A percentile compares a stretch with the other conserved stretches of the same genome.
Evolutionary conservation across 2,329 filamentous ascomycete genomes (phyloP).

Genomic region (Corniculantispora saksenae): DNA sequence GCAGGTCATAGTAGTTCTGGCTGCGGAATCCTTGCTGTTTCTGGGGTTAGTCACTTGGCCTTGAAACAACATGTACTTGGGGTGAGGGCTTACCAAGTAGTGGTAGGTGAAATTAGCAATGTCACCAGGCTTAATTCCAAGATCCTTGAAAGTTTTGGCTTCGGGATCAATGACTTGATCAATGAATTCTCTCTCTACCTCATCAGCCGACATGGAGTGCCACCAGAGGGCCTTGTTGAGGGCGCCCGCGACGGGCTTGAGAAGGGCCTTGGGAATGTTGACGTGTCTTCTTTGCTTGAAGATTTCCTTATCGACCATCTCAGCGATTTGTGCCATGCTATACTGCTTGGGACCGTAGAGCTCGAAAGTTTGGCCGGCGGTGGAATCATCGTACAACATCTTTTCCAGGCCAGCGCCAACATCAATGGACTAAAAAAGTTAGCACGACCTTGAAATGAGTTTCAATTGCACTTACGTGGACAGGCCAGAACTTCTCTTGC

Average conservation of each 20-base stretch:
- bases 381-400: constrained; percentile 89
- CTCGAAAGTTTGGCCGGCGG: constrained; percentile 88
- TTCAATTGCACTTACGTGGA: constrained; percentile 66
- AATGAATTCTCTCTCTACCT: constrained; percentile 89
- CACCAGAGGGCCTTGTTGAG: constrained; percentile 89
- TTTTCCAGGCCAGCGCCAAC: constrained; percentile 84
- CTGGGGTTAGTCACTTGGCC: constrained; percentile 32
- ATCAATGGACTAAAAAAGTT: constrained; percentile 70
- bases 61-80: not conserved
- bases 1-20: constrained; percentile 86
- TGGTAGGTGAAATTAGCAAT: constrained; percentile 86
- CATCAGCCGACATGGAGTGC: constrained; percentile 78
- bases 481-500: constrained; percentile 86
- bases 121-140: constrained; percentile 86
- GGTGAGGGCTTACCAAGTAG: constrained; percentile 71
- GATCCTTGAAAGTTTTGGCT: constrained; percentile 94
- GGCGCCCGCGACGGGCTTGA: constrained; percentile 73
- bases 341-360: constrained; percentile 94
- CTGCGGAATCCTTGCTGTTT: constrained; percentile 84
- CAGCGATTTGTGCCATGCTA: constrained; percentile 81
- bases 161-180: constrained; percentile 87
- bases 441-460: not conserved
- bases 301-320: constrained; percentile 89
- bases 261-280: constrained; percentile 79
- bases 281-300: constrained; percentile 86